These are phyloP conservation scores for Pilaira anomala DNA, from an alignment of 192 early-diverging fungal species.

Conservation along the genomic window DNA sequence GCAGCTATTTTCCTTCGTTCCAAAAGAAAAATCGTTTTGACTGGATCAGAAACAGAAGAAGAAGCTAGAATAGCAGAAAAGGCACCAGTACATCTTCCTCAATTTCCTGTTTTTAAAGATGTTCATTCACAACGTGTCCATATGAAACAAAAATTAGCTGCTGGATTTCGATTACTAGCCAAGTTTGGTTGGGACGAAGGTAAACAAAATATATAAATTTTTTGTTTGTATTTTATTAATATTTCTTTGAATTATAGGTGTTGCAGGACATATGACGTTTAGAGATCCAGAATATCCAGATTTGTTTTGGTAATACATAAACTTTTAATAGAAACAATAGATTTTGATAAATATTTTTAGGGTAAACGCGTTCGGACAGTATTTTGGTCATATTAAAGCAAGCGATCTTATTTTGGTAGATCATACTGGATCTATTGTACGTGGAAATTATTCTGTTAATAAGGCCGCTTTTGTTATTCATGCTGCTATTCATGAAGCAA, in stretches of 20 bases:
- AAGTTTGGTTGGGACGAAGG: constrained; percentile 57
- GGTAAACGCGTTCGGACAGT: constrained; percentile 55
- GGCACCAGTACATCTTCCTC: constrained; percentile 44
- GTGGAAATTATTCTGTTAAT: constrained; percentile 48
- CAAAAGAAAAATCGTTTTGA: constrained; percentile 25
- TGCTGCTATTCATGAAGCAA: constrained; percentile 49
- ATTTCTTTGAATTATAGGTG: constrained; percentile 25
- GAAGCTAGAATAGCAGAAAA: constrained; percentile 40
- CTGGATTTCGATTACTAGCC: constrained; percentile 55
- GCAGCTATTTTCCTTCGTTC: constrained; percentile 24
- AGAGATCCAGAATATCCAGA: constrained; percentile 58
- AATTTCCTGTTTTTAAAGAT: constrained; percentile 40
- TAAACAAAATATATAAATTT: background rate
- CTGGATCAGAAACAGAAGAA: constrained; percentile 37
- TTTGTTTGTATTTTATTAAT: background rate
- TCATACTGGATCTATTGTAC: constrained; percentile 48
- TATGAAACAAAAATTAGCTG: constrained; percentile 56
- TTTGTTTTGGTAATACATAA: constrained; percentile 43
- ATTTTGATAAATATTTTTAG: too few relatives aligned
- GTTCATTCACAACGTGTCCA: constrained; percentile 52
- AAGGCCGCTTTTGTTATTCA: constrained; percentile 63
- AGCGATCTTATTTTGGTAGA: constrained; percentile 57
- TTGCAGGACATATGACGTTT: constrained; percentile 59
- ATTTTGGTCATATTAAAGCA: constrained; percentile 52
- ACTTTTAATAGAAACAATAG: background rate